These are phyloP conservation scores for Plasmodium inui DNA, from an alignment of 169 alveolate genomes.

Conservation along the genomic window DNA sequence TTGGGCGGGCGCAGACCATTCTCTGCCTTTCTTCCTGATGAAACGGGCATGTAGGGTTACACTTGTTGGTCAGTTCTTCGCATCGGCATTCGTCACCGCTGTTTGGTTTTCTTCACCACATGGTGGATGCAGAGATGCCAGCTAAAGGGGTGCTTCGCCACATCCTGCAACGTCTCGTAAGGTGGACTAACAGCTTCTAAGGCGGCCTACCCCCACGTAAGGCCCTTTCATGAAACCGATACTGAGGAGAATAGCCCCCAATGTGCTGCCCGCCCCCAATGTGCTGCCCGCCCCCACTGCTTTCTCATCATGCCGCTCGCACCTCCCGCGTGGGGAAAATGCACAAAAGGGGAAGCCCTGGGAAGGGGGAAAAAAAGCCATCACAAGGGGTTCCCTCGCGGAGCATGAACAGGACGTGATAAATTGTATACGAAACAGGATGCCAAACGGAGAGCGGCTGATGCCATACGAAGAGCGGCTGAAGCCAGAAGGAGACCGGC, in stretches of 20 bases:
- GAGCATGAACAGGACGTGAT: constrained; percentile 32
- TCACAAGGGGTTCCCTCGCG: neutral
- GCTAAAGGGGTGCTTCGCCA: neutral
- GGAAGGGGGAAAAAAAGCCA: neutral
- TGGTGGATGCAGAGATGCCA: neutral
- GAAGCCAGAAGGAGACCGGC: no score
- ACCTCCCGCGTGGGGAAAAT: neutral
- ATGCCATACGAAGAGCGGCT: no score
- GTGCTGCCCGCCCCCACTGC: neutral
- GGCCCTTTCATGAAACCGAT: constrained; percentile 19
- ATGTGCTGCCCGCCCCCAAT: neutral
- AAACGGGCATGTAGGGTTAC: neutral
- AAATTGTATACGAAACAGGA: constrained; percentile 11
- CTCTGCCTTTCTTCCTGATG: neutral
- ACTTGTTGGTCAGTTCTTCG: neutral
- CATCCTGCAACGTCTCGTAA: neutral
- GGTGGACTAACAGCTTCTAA: neutral
- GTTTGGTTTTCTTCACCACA: neutral
- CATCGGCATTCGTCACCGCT: neutral
- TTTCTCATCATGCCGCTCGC: constrained; percentile 1
- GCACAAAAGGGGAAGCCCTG: neutral
- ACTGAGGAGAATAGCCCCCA: neutral
- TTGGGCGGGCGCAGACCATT: neutral
- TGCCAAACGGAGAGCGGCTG: neutral
- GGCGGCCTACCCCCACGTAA: neutral